Base-by-base conservation (phyloP, 768 basidiomycete species). In the Macrolepiota albuminosa region DNA sequence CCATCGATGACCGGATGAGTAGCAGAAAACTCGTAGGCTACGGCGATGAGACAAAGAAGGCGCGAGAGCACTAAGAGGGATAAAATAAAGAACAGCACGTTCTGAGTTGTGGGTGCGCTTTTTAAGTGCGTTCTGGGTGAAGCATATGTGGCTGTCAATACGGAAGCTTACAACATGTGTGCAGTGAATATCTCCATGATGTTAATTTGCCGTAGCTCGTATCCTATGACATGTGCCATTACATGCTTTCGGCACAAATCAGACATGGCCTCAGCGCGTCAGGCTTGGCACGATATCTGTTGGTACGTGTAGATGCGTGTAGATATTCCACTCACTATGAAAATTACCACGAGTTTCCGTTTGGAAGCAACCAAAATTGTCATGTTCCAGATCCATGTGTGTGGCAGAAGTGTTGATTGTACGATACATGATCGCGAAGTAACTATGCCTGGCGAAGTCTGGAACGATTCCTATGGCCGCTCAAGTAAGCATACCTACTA, bases 1-100 rank as follows among this genome's bases (percentile, higher is more conserved):
- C 88, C 95, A 96, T 97, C 6, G 39, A 36, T 33, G 40, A 42
- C 26, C 26, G n/a, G n/a, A 16, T 7, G 2, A n/a, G 16, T 18
- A 53, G 31, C 24, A 4, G 4, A 9, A 21, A n/a, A 43, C 4
- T 39, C 18, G 26, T 29, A 9, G 49, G 13, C 21, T 46, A 40
- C 14, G 33, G n/a, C 9, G 26, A 21, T 18, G 24, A 6, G 42
- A 29, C 9, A 36, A 47, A 18, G 36, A 37, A 47, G 55, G 29
- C 47, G 52, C 47, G 40, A 43, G 33, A 33, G 26, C 31, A 8
- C 36, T 37, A 26, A 8, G 36, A 29, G 14, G 26, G 24, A 37
- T 33, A 14, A 5, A 21, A 53, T 47, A 18, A 46, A 8, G 6
- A n/a, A 42, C 16, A 50, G 14, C 57, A 50, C 24, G 48, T 50